Percentiles rank a stretch among this genome's conserved stretches.
phyloP scores from a whole-genome alignment of 805 yeast genomes.

The Jamesozyma piceae region DNA sequence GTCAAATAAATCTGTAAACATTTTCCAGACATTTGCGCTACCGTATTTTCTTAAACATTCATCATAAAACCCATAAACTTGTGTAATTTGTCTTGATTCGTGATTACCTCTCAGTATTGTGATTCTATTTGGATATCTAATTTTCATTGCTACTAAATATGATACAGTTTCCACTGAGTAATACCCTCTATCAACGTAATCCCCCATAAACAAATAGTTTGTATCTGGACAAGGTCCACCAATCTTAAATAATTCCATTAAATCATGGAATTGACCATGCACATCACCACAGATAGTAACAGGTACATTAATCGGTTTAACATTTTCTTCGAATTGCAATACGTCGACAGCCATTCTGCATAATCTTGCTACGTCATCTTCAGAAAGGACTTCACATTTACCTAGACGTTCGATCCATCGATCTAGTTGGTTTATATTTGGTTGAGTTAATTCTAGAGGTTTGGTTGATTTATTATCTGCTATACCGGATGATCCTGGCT shows the following conservation, averaged over 20 bases:
- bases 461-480: slow-evolving; percentile 33
- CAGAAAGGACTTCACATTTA: slow-evolving; percentile 73
- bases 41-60: slow-evolving; percentile 93
- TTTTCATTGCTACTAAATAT: slow-evolving; percentile 82
- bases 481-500: slow-evolving; percentile 31
- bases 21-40: slow-evolving; percentile 85
- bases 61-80: slow-evolving; percentile 91
- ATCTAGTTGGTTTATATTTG: slow-evolving; percentile 62
- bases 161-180: slow-evolving; percentile 89
- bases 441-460: slow-evolving; percentile 33
- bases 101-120: slow-evolving; percentile 92
- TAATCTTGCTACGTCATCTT: slow-evolving; percentile 65
- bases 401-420: slow-evolving; percentile 77
- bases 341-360: slow-evolving; percentile 91
- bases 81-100: slow-evolving; percentile 92
- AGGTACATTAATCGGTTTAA: slow-evolving; percentile 90
- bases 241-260: slow-evolving; percentile 84
- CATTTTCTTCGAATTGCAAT: slow-evolving; percentile 83
- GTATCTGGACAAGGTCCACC: slow-evolving; percentile 94
- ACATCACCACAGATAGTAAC: slow-evolving; percentile 97
- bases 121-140: slow-evolving; percentile 82
- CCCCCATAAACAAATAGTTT: slow-evolving; percentile 82
- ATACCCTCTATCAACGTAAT: slow-evolving; percentile 75
- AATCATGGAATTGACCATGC: slow-evolving; percentile 92
- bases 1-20: slow-evolving; percentile 84